Evolutionary conservation across 1,139 yeast genomes (phyloP).

Genomic region (Zygosaccharomyces pseudobailii): DNA sequence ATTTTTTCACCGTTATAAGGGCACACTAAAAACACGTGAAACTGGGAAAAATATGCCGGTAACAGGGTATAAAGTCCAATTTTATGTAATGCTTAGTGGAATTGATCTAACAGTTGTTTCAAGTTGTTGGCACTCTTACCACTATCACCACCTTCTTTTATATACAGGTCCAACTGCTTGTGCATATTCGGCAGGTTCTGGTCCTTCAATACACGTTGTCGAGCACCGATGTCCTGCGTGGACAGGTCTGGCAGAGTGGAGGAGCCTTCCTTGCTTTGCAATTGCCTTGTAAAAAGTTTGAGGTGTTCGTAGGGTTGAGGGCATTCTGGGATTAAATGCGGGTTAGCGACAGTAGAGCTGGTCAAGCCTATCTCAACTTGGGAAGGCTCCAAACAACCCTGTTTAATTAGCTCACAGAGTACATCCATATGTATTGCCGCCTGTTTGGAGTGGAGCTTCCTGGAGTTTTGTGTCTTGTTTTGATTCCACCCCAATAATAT

Average conservation of each 20-base stretch:
- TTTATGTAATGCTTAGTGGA: neutral
- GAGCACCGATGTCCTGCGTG: slow-evolving; percentile 44
- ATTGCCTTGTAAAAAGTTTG: slow-evolving; percentile 46
- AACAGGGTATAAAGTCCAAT: neutral
- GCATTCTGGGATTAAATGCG: slow-evolving; percentile 49
- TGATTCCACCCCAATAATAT: slow-evolving; percentile 59
- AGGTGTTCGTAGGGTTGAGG: slow-evolving; percentile 61
- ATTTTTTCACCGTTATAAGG: neutral
- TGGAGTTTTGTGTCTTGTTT: slow-evolving; percentile 21
- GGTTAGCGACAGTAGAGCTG: slow-evolving; percentile 44
- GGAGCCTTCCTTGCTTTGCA: slow-evolving; percentile 23
- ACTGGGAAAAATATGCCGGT: neutral
- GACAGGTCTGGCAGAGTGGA: slow-evolving; percentile 16
- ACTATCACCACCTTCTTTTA: slow-evolving; percentile 72
- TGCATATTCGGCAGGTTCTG: slow-evolving; percentile 47
- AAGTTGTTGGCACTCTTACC: slow-evolving; percentile 53
- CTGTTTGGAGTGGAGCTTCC: slow-evolving; percentile 18
- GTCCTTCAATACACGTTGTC: slow-evolving; percentile 52
- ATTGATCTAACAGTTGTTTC: slow-evolving; percentile 20
- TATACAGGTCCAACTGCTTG: slow-evolving; percentile 47
- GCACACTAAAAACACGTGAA: too few relatives aligned
- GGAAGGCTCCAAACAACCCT: slow-evolving; percentile 37
- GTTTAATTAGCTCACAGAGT: slow-evolving; percentile 40
- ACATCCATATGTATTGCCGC: slow-evolving; percentile 38
- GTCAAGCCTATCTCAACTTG: slow-evolving; percentile 8